Evolutionary conservation across 441 rosid species (phyloP), one percentile per base, ranked within the genome.

Genomic region (Manihot esculenta): DNA sequence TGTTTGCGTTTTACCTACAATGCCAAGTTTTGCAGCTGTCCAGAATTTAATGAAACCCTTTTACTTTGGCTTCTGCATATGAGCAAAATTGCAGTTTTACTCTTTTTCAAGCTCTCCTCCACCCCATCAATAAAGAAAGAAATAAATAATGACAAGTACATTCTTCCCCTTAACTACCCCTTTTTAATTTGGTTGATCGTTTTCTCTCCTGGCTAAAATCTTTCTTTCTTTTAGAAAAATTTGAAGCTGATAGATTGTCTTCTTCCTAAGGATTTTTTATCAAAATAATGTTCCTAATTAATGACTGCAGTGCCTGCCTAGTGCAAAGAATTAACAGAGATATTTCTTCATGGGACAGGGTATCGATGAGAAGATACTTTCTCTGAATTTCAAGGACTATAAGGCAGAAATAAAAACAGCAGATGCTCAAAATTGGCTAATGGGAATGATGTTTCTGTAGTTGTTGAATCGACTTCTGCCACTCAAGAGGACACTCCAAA

Each of bases 341-440:
- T 50, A n/a, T 62, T 71, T 66, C 59, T 75, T 60, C 65, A 55
- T 83, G 74, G 72, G 68, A 42, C 79, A 85, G 93, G 89, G 85
- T 72, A 88, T 88, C 68, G 82, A 86, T 48, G 80, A 86, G 72
- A 85, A 82, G 80, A 86, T 85, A 73, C 79, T 85, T 35, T 85
- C 90, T 59, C 78, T 85, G 84, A 83, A 84, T 55, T 86, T 74
- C 69, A 79, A 72, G 75, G 86, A 85, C 68, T 79, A 70, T 60
- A 83, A 82, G 72, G 87, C 87, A 44, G 88, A 88, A 78, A 88
- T 88, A 64, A 78, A 81, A 80, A 88, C 90, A 20, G 90, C 90
- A 44, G 90, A 86, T 77, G 85, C 90, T 66, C 93, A 86, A 74
- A 77, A 4, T 30, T 30, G 4, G 4, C 76, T 56, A 75, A 74